Base-by-base conservation (phyloP, 495 filamentous ascomycete genomes). In the Pyrenula massariospora region DNA sequence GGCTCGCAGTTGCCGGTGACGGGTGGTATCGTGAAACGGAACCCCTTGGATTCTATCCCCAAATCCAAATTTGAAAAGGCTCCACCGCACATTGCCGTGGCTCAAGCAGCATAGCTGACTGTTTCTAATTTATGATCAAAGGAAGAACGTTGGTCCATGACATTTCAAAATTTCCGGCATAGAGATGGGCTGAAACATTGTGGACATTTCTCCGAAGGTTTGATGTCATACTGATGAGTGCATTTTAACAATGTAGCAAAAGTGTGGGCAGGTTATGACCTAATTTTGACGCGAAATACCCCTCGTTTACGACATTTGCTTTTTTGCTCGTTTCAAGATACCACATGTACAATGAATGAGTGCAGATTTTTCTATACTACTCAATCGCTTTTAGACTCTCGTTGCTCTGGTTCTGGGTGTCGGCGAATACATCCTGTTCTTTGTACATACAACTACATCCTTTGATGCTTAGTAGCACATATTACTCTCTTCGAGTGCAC, bases 21-120 rank as follows among this genome's bases (percentile, higher is more conserved):
- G 11, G 93, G 93, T 61, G 93, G 93, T 64, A 97, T 99, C 61
- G 81, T 97, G 53, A 93, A 88, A 74, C 82, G 84, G 22, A 83
- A 84, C 12, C 88, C 89, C 23, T 66, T 71, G 50, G 74, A 77
- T 61, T 64, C 71, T 12, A 68, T 77, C 47, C 73, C 70, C 25
- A 66, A 68, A 56, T 36, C 57, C 22, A 42, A 42, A 15, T 15
- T 42, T 42, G 31, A 42, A 15, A 5, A 42, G 31, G 31, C 31
- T 42, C 31, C 31, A 42, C n/a, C n/a, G n/a, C 31, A 42, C 31
- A 5, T 5, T 8, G 31, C 31, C 31, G 31, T 42, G 5, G 31
- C 31, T 42, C 31, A 42, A 15, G 31, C 31, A 8, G 31, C 31
- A 5, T 42, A 42, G 15, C 5, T 42, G 31, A 42, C 15, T 42